phyloP scores from a whole-genome alignment of 495 filamentous ascomycete genomes.

The Aspergillus hancockii region DNA sequence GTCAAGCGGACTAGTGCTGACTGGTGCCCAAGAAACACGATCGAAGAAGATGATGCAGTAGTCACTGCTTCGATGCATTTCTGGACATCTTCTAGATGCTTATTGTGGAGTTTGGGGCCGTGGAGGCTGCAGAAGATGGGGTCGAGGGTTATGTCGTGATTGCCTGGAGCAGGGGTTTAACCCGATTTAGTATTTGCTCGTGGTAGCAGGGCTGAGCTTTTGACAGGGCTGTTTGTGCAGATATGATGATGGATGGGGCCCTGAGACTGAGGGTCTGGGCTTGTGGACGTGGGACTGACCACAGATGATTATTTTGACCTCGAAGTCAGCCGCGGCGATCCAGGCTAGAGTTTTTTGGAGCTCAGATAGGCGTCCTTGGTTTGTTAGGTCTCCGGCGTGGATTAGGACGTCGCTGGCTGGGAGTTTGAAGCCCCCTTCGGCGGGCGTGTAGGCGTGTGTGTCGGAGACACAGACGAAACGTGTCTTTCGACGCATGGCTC shows the following conservation, averaged over 20 bases:
- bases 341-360: conserved; percentile 55
- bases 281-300: conserved; percentile 37
- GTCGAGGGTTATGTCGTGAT: conserved; percentile 80
- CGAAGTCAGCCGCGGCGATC: conserved; percentile 56
- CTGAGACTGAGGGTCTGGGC: neutral
- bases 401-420: conserved; percentile 62
- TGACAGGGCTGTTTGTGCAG: neutral
- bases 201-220: conserved; percentile 1
- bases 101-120: conserved; percentile 59
- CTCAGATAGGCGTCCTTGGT: conserved; percentile 55
- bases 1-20: conserved; percentile 57
- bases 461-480: conserved; percentile 64
- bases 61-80: conserved; percentile 52
- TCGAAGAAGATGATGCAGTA: conserved; percentile 47
- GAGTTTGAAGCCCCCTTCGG: conserved; percentile 51
- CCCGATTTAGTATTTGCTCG: neutral
- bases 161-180: conserved; percentile 57
- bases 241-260: neutral
- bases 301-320: conserved; percentile 59
- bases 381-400: conserved; percentile 62
- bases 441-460: conserved; percentile 58
- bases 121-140: conserved; percentile 58
- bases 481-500: conserved; percentile 45
- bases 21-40: conserved; percentile 68
- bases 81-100: conserved; percentile 54